Evolutionary conservation across 2,329 filamentous ascomycete genomes (phyloP), one percentile per base, ranked within the genome.

Genomic region (Hypoxylon sp.): DNA sequence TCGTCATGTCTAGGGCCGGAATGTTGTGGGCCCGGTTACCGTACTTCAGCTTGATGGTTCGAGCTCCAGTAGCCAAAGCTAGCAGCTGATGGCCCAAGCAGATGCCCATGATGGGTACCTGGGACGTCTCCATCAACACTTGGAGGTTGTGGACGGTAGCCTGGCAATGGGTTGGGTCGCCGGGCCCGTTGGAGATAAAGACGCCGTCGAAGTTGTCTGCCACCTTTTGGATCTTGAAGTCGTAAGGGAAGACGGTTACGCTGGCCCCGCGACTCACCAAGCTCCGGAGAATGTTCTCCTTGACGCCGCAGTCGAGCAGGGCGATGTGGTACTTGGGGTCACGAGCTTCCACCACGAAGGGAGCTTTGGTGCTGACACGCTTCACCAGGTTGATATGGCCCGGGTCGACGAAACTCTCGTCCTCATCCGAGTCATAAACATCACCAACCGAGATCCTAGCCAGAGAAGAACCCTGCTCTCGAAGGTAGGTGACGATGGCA

Each of bases 11-110:
- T 56, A 98, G 82, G 59, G 93, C 92, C 7, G 95, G 95, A 70
- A 98, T 98, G 83, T 99, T 99, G 83, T 98, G 95, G 15, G 93
- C 95, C 68, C 95, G 90, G 85, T 99, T 99, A 72, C 95, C 95
- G 77, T 97, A 99, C 86, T 98, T 98, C 78, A 99, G 87, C 86
- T 98, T 98, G 79, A 96, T 89, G 61, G 95, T 98, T 70, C 87
- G 84, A 51, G 91, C 95, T 63, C 95, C 95, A 58, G 90, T 84
- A 45, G 95, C 92, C 67, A 97, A 85, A 64, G 93, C 94, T 56
- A 99, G 83, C 49, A 99, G 88, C 83, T 99, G 95, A 79, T 99
- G 95, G 65, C 95, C 95, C 66, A 99, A 86, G 75, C 95, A 99
- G 73, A 99, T 98, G 70, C 95, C 95, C 88, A 99, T 96, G 78